Conservation (phyloP, 2,329 filamentous ascomycete genomes). For the Dothistroma septosporum region DNA sequence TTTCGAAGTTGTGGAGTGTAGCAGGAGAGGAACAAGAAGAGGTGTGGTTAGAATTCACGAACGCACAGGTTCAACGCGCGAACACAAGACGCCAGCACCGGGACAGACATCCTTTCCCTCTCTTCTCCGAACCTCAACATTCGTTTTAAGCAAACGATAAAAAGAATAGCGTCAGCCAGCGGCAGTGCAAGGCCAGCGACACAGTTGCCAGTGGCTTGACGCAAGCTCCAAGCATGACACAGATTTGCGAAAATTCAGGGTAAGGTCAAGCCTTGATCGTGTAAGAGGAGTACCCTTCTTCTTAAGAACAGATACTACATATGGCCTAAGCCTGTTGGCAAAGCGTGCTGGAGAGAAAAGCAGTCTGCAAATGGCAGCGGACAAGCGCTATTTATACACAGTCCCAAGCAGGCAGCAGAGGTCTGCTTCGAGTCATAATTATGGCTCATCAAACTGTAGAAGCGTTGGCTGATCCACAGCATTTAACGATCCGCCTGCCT, state of each 20-base stretch:
- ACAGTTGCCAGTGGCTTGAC: slow-evolving; percentile 11
- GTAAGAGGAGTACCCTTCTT: slow-evolving; percentile 13
- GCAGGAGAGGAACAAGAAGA: not conserved
- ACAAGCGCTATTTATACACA: not conserved
- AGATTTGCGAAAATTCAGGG: slow-evolving; percentile 10
- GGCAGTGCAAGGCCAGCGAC: slow-evolving; percentile 18
- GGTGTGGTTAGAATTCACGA: slow-evolving; percentile 1
- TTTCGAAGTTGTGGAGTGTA: not conserved
- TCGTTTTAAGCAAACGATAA: slow-evolving; percentile 11
- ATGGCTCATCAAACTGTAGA: not conserved
- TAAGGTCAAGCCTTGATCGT: slow-evolving; percentile 5
- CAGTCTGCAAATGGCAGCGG: not conserved
- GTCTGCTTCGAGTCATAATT: not conserved
- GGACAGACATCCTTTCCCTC: not conserved
- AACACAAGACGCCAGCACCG: not conserved
- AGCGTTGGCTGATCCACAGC: not conserved
- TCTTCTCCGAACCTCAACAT: slow-evolving; percentile 9
- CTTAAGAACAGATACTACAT: slow-evolving; percentile 22
- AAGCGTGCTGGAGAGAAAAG: slow-evolving; percentile 6
- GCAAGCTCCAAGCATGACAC: slow-evolving; percentile 11
- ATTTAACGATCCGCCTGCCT: not conserved
- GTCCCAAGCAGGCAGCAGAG: not conserved
- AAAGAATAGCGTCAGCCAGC: slow-evolving; percentile 17
- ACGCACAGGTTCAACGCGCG: not conserved
- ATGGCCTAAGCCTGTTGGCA: slow-evolving; percentile 14